Evolutionary conservation across 2,329 filamentous ascomycete species (phyloP).

Genomic region (Sporothrix brasiliensis): DNA sequence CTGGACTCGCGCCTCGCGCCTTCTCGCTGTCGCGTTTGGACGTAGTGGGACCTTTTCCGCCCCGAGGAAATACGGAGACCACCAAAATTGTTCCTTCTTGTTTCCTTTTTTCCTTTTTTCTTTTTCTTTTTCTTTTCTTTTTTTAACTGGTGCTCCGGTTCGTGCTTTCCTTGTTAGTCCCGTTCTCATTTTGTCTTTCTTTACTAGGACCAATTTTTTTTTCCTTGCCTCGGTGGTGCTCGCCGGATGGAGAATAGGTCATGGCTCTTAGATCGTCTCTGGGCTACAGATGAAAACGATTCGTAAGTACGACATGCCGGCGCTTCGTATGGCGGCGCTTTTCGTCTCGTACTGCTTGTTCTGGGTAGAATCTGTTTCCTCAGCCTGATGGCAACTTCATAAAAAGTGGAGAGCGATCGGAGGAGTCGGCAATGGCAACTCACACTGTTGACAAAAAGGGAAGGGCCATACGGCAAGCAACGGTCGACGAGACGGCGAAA

Average conservation of each 20-base stretch:
- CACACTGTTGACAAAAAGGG: not conserved
- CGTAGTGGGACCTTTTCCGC: conserved; percentile 17
- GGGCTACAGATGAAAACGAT: not conserved
- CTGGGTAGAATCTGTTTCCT: not conserved
- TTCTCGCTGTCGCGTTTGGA: conserved; percentile 34
- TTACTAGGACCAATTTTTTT: not conserved
- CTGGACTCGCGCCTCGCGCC: conserved; percentile 35
- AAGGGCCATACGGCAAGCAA: conserved; percentile 1
- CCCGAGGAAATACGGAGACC: conserved; percentile 20
- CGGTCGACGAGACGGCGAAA: not conserved
- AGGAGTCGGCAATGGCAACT: not conserved
- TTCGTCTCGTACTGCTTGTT: not conserved
- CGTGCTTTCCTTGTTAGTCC: not conserved
- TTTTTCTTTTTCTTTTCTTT: conserved; percentile 1
- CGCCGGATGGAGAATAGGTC: conserved; percentile 14
- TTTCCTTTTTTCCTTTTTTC: not conserved
- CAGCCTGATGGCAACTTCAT: not conserved
- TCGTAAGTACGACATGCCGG: conserved; percentile 7
- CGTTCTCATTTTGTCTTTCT: not conserved
- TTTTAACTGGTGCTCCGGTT: not conserved
- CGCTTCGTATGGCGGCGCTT: not conserved
- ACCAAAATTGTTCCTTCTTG: conserved; percentile 1
- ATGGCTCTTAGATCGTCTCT: not conserved
- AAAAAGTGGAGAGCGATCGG: conserved; percentile 3
- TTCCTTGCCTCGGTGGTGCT: not conserved